These are phyloP conservation scores for Trichoderma sp. DNA, from an alignment of 2,329 filamentous ascomycete species.

Conservation along the genomic window DNA sequence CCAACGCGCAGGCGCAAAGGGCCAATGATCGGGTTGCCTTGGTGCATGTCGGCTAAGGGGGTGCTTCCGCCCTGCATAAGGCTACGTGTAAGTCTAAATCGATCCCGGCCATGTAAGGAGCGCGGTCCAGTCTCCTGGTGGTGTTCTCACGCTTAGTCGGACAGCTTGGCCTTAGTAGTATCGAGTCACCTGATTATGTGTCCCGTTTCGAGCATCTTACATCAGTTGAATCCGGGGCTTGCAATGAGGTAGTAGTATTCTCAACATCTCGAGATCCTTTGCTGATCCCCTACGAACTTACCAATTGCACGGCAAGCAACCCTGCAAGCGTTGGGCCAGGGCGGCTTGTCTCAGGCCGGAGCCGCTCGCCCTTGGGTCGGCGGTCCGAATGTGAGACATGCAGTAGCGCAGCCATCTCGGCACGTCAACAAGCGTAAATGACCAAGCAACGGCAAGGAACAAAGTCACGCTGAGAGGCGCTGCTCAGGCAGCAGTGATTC, in stretches of 20 bases:
- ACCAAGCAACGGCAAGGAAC: neutral
- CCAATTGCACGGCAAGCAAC: neutral
- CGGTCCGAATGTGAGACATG: neutral
- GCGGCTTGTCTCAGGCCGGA: neutral
- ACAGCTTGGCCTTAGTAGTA: neutral
- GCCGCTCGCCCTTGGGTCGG: neutral
- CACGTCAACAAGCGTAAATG: slow-evolving; percentile 1
- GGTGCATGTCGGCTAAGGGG: neutral
- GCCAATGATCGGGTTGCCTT: neutral
- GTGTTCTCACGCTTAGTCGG: no score
- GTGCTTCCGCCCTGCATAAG: neutral
- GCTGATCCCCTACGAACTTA: neutral
- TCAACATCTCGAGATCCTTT: neutral
- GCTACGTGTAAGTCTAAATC: neutral
- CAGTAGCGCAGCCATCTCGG: neutral
- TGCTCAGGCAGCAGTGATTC: no score
- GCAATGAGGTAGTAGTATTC: neutral
- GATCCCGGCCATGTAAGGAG: no score
- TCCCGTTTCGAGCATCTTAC: neutral
- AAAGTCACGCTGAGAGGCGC: no score
- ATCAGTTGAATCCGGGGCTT: neutral
- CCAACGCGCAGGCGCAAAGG: neutral
- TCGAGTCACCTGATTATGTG: neutral
- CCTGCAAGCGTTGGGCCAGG: neutral
- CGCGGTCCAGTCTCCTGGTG: no score